Evolutionary conservation across 805 yeast species (phyloP).

Genomic region (Yarrowia divulgata): DNA sequence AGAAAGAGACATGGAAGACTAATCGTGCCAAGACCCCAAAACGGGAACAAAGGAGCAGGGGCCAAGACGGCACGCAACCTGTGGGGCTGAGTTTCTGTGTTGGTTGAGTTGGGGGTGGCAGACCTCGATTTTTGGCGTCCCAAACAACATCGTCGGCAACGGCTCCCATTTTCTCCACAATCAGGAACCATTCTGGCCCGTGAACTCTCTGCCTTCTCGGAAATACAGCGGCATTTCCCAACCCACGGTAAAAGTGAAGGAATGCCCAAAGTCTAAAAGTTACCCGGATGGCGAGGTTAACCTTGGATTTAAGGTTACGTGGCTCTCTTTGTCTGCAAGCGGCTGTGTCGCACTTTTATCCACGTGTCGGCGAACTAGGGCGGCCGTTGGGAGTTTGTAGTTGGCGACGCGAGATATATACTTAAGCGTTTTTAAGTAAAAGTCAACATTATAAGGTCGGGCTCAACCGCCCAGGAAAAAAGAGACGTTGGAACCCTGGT

Average conservation of each 20-base stretch:
- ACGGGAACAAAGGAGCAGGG: slow-evolving; percentile 39
- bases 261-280: slow-evolving; percentile 22
- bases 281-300: slow-evolving; percentile 36
- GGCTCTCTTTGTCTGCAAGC: slow-evolving; percentile 25
- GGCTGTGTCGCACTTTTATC: slow-evolving; percentile 35
- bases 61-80: slow-evolving; percentile 36
- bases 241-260: slow-evolving; percentile 25
- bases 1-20: slow-evolving; percentile 28
- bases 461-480: no score
- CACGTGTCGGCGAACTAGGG: slow-evolving; percentile 27
- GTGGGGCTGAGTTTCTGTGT: slow-evolving; percentile 21
- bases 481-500: no score
- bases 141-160: neutral
- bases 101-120: neutral
- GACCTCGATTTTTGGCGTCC: neutral
- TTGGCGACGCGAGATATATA: slow-evolving; percentile 1
- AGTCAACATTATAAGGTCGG: no score
- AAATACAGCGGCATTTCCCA: slow-evolving; percentile 31
- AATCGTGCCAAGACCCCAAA: slow-evolving; percentile 37
- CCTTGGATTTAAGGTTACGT: neutral
- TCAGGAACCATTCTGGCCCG: neutral
- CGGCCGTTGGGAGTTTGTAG: slow-evolving; percentile 1
- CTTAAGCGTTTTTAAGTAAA: neutral
- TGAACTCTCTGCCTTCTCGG: slow-evolving; percentile 31
- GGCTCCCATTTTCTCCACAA: neutral